Evolutionary conservation across 129 eudicot genomes (phyloP).

Genomic region (Flaveria robusta): DNA sequence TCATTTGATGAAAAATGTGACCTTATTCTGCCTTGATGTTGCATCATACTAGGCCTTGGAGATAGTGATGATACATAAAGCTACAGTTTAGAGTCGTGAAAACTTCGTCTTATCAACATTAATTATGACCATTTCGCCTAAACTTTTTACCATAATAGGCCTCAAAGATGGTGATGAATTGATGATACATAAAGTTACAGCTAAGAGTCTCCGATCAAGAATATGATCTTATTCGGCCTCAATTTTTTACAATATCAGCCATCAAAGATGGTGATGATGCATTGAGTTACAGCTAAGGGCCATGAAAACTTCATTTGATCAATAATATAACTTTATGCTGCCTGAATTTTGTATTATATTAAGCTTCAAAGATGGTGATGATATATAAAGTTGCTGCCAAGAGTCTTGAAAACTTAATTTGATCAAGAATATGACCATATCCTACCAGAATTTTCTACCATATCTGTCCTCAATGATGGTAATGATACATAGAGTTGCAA

Average conservation of each 20-base stretch:
- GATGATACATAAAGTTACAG: background rate
- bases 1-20: background rate
- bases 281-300: background rate
- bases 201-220: background rate
- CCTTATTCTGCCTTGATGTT: background rate
- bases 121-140: background rate
- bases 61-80: background rate
- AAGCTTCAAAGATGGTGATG: background rate
- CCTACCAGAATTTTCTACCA: background rate
- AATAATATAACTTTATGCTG: background rate
- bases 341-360: background rate
- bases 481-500: too few species aligned
- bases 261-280: background rate
- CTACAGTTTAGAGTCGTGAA: background rate
- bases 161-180: background rate
- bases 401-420: too few species aligned
- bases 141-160: background rate
- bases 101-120: background rate
- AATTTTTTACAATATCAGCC: background rate
- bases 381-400: too few species aligned
- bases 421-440: background rate
- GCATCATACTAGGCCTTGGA: background rate
- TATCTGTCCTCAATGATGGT: background rate
- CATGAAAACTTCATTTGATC: background rate
- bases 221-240: background rate